phyloP scores from a whole-genome alignment of 768 basidiomycete genomes.

The Xerocomus potaroensis region DNA sequence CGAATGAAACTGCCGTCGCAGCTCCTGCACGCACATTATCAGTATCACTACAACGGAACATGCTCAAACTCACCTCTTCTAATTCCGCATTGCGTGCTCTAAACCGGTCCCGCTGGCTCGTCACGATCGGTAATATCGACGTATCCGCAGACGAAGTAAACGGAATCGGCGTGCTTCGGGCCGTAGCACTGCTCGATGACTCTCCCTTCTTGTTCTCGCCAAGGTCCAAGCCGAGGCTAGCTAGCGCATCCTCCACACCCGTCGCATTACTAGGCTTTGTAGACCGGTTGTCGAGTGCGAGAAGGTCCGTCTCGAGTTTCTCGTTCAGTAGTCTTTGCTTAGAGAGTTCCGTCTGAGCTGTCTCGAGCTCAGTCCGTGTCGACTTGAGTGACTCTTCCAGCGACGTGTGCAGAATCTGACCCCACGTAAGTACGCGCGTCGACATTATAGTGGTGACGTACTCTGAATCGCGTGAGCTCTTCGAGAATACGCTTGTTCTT shows the following conservation, averaged over 20 bases:
- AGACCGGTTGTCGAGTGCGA: conserved; percentile 64
- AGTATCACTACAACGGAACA: neutral
- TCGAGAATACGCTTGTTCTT: conserved; percentile 94
- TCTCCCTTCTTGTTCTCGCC: conserved; percentile 17
- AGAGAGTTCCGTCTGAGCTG: conserved; percentile 60
- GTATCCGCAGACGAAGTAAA: conserved; percentile 79
- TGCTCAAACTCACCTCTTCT: conserved; percentile 78
- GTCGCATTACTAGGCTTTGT: conserved; percentile 21
- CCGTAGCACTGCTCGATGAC: conserved; percentile 18
- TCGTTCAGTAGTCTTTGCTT: conserved; percentile 82
- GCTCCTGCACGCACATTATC: conserved; percentile 54
- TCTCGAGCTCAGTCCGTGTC: conserved; percentile 53
- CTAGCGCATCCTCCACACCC: conserved; percentile 54
- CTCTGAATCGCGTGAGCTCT: conserved; percentile 88
- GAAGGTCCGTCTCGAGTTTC: conserved; percentile 85
- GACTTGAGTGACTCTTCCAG: conserved; percentile 65
- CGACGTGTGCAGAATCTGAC: conserved; percentile 77
- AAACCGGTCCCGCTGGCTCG: conserved; percentile 96
- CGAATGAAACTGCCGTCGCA: conserved; percentile 90
- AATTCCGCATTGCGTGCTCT: conserved; percentile 94
- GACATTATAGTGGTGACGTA: conserved; percentile 27
- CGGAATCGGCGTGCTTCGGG: conserved; percentile 60
- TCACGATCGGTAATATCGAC: conserved; percentile 97
- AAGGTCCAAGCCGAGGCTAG: conserved; percentile 65
- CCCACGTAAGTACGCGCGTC: neutral